Percentiles rank a stretch among this genome's conserved stretches.
Conservation (phyloP, 768 basidiomycete genomes). For the Pleurotus pulmonarius region DNA sequence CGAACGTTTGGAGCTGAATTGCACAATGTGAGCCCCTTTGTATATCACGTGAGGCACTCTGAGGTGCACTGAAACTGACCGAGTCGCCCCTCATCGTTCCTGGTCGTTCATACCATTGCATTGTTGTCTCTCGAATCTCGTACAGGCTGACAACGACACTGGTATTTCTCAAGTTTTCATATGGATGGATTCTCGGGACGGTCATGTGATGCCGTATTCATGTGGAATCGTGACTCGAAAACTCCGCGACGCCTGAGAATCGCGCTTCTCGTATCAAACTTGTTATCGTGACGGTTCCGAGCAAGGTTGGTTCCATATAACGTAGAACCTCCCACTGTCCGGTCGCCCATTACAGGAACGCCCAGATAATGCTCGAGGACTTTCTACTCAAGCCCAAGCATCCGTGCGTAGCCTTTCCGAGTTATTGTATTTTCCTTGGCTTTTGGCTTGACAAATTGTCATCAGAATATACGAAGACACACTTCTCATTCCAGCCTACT, state of each 20-base stretch:
- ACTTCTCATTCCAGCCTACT: constrained; percentile 32
- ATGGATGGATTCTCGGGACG: neutral
- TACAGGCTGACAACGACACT: too few species aligned
- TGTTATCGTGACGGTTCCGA: too few species aligned
- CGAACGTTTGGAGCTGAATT: too few species aligned
- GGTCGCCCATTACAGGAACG: neutral
- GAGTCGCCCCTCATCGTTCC: too few species aligned
- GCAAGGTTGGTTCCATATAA: too few species aligned
- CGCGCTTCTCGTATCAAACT: neutral
- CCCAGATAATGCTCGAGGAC: neutral
- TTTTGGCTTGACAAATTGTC: neutral
- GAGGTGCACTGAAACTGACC: too few species aligned
- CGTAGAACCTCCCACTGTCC: too few species aligned
- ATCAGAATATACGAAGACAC: constrained; percentile 15
- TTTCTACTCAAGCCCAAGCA: constrained; percentile 5
- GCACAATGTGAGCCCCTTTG: too few species aligned
- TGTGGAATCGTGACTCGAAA: neutral
- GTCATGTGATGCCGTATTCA: neutral
- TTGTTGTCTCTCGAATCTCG: too few species aligned
- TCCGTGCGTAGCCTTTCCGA: neutral
- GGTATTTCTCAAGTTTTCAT: too few species aligned
- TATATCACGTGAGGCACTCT: too few species aligned
- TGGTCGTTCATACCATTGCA: too few species aligned
- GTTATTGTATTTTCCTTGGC: constrained; percentile 1
- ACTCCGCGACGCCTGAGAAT: neutral